These are phyloP conservation scores for Canavalia gladiata DNA, from an alignment of 306 rosid species.

Conservation along the genomic window DNA sequence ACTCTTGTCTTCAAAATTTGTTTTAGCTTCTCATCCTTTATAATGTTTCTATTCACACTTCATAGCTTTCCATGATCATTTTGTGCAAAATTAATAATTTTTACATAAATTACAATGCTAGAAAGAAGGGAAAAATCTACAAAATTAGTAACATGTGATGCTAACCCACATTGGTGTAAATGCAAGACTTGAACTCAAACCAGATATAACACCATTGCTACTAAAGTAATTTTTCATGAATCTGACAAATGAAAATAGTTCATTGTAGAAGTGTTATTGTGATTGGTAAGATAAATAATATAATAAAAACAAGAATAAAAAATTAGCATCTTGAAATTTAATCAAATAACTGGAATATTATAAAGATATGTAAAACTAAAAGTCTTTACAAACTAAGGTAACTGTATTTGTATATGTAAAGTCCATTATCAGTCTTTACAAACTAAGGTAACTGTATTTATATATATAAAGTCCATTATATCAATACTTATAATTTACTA, in stretches of 20 bases:
- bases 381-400: neutral
- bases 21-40: constrained; percentile 10
- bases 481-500: no score
- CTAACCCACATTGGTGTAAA: constrained; percentile 95
- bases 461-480: no score
- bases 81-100: neutral
- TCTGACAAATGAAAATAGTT: constrained; percentile 55
- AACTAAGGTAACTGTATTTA: no score
- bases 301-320: neutral
- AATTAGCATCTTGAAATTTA: constrained; percentile 15
- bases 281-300: constrained; percentile 25
- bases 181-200: constrained; percentile 91
- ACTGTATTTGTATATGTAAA: no score
- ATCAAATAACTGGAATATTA: constrained; percentile 24
- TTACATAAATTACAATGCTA: constrained; percentile 18
- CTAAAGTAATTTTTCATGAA: constrained; percentile 87
- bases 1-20: neutral
- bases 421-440: neutral
- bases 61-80: constrained; percentile 15
- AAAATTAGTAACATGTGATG: constrained; percentile 3
- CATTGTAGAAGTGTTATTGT: constrained; percentile 29
- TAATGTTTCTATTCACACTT: neutral
- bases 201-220: constrained; percentile 94
- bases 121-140: constrained; percentile 6
- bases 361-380: constrained; percentile 23